Base-by-base conservation (phyloP, 306 rosid species). In the Rosa rugosa region DNA sequence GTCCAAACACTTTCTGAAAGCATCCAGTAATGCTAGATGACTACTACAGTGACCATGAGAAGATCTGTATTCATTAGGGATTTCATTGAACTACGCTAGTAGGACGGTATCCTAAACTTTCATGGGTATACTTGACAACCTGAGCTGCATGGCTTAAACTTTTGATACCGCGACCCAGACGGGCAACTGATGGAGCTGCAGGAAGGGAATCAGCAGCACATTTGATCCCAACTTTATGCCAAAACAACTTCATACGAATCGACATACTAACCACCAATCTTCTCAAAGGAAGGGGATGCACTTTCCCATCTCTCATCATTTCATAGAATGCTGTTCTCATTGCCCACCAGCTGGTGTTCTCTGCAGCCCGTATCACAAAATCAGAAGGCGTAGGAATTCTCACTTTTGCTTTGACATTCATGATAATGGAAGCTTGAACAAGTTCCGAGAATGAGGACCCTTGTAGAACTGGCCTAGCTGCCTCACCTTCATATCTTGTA, bases 301-400 rank as follows among this genome's bases (percentile, higher is more conserved):
- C 69, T 75, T 64, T 85, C 12, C 94, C 84, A 77, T 78, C 88
- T 80, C 90, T 90, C 94, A 92, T 92, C 81, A 92, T 90, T 81
- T 90, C 92, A 64, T 90, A 90, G 88, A 90, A 92, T 69, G 97
- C 84, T 17, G 92, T 81, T 77, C 92, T 89, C 93, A 84, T 84
- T 78, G 86, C 92, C 2, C 92, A 92, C 46, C 90, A 18, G 75
- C 93, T 88, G 67, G 93, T 85, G 79, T 84, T 92, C 83, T 92
- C 90, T 56, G 87, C 91, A 14, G 90, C 87, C 68, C 91, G 89
- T 85, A 92, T 88, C 42, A 89, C 82, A 72, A 89, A 59, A 50
- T 90, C 92, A 75, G 91, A 76, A 79, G 88, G 81, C 18, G 73
- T 83, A 64, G 92, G 86, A 50, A 90, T 88, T 82, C 90, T 90